Conservation (phyloP, 2,329 filamentous ascomycete species). For the Hymenotorrendiella dingleyae region DNA sequence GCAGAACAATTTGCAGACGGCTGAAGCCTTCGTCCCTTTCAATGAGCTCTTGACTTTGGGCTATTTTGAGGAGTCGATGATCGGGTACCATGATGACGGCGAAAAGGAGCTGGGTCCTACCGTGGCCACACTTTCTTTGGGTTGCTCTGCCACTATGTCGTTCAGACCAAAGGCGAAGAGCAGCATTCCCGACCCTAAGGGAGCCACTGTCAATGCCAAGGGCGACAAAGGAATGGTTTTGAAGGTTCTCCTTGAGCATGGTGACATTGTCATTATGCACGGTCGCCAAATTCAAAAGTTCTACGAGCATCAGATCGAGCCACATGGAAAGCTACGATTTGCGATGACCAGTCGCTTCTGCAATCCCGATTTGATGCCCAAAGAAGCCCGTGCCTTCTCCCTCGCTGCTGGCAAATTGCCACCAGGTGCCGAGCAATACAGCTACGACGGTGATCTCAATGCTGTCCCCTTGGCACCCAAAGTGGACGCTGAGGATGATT, state of each 20-base stretch:
- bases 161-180: slow-evolving; percentile 46
- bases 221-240: slow-evolving; percentile 31
- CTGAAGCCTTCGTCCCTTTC: slow-evolving; percentile 33
- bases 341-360: slow-evolving; percentile 52
- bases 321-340: slow-evolving; percentile 46
- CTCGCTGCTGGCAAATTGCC: slow-evolving; percentile 33
- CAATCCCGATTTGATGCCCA: slow-evolving; percentile 36
- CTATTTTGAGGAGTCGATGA: slow-evolving; percentile 55
- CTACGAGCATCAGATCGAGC: slow-evolving; percentile 53
- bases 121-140: slow-evolving; percentile 56
- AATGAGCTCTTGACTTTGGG: slow-evolving; percentile 59
- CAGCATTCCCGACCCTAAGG: no score
- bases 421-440: slow-evolving; percentile 21
- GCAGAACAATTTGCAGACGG: slow-evolving; percentile 21
- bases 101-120: slow-evolving; percentile 56
- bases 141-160: slow-evolving; percentile 51
- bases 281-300: slow-evolving; percentile 51
- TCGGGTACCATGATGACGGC: slow-evolving; percentile 61
- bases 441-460: slow-evolving; percentile 29
- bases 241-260: slow-evolving; percentile 46
- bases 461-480: neutral
- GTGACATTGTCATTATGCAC: slow-evolving; percentile 61
- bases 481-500: neutral
- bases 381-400: slow-evolving; percentile 26
- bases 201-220: slow-evolving; percentile 19